Conservation (phyloP, 2,329 filamentous ascomycete species). For the Fusarium nematophilum region DNA sequence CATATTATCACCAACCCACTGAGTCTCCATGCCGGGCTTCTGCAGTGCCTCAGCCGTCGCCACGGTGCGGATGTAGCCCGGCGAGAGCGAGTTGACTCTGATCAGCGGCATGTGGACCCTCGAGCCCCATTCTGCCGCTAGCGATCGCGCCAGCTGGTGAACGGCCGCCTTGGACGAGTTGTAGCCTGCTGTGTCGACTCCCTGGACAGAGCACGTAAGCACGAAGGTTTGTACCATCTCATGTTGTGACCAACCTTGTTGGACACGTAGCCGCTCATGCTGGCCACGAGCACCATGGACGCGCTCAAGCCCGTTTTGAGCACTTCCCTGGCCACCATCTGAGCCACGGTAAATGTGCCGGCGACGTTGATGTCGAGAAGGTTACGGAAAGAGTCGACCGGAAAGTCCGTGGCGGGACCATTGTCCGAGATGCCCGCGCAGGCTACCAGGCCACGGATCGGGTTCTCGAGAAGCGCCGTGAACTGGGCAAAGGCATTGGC, state of each 20-base stretch:
- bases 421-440: slow-evolving; percentile 48
- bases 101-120: slow-evolving; percentile 55
- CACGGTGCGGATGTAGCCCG: slow-evolving; percentile 60
- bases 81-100: slow-evolving; percentile 58
- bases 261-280: slow-evolving; percentile 59
- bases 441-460: slow-evolving; percentile 46
- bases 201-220: too few species aligned
- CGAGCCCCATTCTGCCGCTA: slow-evolving; percentile 64
- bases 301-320: slow-evolving; percentile 51
- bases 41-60: slow-evolving; percentile 44
- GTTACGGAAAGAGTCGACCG: slow-evolving; percentile 33
- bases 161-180: slow-evolving; percentile 67
- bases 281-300: slow-evolving; percentile 61
- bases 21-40: slow-evolving; percentile 45
- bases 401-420: slow-evolving; percentile 42
- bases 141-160: slow-evolving; percentile 60
- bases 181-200: slow-evolving; percentile 57
- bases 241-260: slow-evolving; percentile 53
- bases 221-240: too few species aligned
- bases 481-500: too few species aligned
- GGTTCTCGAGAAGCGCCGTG: slow-evolving; percentile 16
- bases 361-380: slow-evolving; percentile 58
- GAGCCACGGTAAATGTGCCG: slow-evolving; percentile 60
- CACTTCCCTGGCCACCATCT: slow-evolving; percentile 60
- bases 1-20: slow-evolving; percentile 48